Percentiles rank a stretch among this genome's conserved stretches.
phyloP scores from a whole-genome alignment of 768 basidiomycete species.

The Termitomyces titanicus region DNA sequence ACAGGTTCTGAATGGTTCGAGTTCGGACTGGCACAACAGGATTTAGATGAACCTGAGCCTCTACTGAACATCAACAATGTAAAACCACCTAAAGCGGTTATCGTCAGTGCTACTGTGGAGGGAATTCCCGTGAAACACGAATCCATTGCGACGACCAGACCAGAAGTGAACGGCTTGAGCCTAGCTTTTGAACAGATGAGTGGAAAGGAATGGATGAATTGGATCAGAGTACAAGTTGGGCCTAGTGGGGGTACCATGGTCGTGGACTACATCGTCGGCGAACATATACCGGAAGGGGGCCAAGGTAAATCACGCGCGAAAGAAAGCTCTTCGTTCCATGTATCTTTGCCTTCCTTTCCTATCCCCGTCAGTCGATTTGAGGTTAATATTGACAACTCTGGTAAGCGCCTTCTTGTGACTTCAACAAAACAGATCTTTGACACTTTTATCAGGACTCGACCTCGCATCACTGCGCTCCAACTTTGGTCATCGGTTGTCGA shows the following conservation, averaged over 20 bases:
- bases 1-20: conserved; percentile 72
- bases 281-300: conserved; percentile 14
- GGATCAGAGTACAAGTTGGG: conserved; percentile 61
- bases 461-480: conserved; percentile 49
- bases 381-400: conserved; percentile 52
- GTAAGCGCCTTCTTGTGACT: conserved; percentile 30
- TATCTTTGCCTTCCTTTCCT: conserved; percentile 69
- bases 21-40: conserved; percentile 61
- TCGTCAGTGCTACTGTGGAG: conserved; percentile 59
- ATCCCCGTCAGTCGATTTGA: conserved; percentile 67
- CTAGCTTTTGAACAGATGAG: conserved; percentile 51
- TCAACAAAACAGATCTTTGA: neutral
- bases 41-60: conserved; percentile 15
- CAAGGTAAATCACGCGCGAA: conserved; percentile 35
- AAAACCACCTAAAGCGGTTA: conserved; percentile 43
- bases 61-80: conserved; percentile 8
- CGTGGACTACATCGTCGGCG: conserved; percentile 65
- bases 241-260: conserved; percentile 47
- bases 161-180: conserved; percentile 28
- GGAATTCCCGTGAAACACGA: conserved; percentile 64
- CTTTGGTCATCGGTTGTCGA: conserved; percentile 45
- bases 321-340: conserved; percentile 30
- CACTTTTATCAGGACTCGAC: conserved; percentile 33
- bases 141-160: conserved; percentile 38
- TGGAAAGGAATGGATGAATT: conserved; percentile 58